Evolutionary conservation across 495 filamentous ascomycete genomes (phyloP), one percentile per base, ranked within the genome.

Genomic region (Hypoxylon rickii): DNA sequence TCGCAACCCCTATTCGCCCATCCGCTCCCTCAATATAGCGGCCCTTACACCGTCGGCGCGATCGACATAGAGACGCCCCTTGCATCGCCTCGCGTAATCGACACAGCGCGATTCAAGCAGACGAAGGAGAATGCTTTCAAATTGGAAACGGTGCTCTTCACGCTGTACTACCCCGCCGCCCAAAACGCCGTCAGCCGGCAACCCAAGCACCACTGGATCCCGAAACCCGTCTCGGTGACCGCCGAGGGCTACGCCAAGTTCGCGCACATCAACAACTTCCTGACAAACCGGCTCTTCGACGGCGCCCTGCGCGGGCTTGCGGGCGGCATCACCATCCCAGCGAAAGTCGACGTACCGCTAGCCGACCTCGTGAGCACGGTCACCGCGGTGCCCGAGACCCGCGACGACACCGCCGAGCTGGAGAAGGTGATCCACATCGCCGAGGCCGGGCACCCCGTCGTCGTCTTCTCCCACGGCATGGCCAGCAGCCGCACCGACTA

Each of bases 391-490:
- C 56, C 64, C 11, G 62, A 63, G 20, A 56, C 55, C 6, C 59
- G 47, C 10, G 46, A 67, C 19, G 51, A 61, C 17, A 37, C 59
- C 4, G 42, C 45, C 8, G 51, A 38, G 10, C 16, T 53, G 4
- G 34, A 69, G 43, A 51, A 68, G 26, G 54, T 68, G 18, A 45
- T 55, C 4, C 26, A 48, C 3, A 53, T 56, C n/a, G 51, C 62
- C 4, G 31, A 38, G 22, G 53, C 46, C 20, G 67, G 58, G 0
- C 71, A 73, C 40, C 79, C 78, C 3, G 64, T 79, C 34, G 67
- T 81, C 18, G 68, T 83, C 32, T 82, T 83, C 58, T 79, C 75
- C 2, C 80, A 82, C 48, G 80, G 79, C 29, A 80, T 77, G 57
- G 79, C 75, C 4, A 74, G 73, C 1, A 75, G 73, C 19, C 65